Evolutionary conservation across 345 rosid species (phyloP).

Genomic region (Populus alba): DNA sequence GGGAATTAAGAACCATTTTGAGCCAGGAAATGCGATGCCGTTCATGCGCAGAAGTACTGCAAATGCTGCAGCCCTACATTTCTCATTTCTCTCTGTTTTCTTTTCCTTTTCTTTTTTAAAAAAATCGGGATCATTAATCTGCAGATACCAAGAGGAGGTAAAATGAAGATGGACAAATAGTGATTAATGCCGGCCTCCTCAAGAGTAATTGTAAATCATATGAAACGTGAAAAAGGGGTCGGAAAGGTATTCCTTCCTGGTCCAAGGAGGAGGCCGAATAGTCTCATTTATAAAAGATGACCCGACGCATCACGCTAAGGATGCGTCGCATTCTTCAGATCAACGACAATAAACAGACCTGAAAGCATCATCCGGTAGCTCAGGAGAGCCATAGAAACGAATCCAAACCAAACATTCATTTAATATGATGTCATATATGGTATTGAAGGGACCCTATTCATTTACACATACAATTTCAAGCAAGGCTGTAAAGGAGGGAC

Average conservation of each 20-base stretch:
- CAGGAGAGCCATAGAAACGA: constrained; percentile 1
- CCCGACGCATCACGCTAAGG: constrained; percentile 12
- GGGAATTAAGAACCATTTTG: not conserved
- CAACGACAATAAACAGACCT: constrained; percentile 28
- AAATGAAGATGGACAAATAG: no score
- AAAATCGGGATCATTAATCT: no score
- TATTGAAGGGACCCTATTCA: constrained; percentile 22
- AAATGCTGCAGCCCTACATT: not conserved
- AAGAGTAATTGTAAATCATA: no score
- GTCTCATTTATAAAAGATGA: not conserved
- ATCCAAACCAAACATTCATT: constrained; percentile 19
- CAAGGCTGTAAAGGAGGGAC: constrained; percentile 35
- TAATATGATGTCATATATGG: not conserved
- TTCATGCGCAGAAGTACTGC: no score
- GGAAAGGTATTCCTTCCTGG: not conserved
- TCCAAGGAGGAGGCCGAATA: not conserved
- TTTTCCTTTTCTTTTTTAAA: no score
- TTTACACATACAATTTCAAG: constrained; percentile 25
- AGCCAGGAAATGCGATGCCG: not conserved
- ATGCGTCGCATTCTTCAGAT: constrained; percentile 21
- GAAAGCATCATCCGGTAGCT: not conserved
- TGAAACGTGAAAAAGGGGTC: not conserved
- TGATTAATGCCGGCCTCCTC: no score
- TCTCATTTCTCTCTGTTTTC: not conserved
- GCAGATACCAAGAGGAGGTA: no score